Evolutionary conservation across 2,329 filamentous ascomycete species (phyloP).

Genomic region (Alternaria metachromatica): DNA sequence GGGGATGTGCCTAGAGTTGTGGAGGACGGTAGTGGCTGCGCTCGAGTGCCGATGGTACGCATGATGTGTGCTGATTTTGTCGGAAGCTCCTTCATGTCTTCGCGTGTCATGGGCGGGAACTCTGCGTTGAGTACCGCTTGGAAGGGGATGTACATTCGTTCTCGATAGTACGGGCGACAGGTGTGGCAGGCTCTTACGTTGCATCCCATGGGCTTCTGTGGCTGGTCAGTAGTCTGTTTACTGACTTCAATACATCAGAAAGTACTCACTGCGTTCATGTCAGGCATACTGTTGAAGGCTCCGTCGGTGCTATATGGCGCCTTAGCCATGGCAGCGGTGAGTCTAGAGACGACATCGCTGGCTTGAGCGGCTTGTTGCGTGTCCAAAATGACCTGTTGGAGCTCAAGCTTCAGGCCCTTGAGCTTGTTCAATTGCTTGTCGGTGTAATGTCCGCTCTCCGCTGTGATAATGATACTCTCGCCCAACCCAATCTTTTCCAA

Average conservation of each 20-base stretch:
- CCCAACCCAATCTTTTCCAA: conserved; percentile 40
- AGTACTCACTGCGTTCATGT: conserved; percentile 21
- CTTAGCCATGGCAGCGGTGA: conserved; percentile 16
- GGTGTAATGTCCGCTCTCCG: conserved; percentile 45
- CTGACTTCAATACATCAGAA: background rate
- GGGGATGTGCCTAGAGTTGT: conserved; percentile 5
- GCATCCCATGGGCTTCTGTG: conserved; percentile 40
- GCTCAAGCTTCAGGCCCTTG: conserved; percentile 39
- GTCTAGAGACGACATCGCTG: conserved; percentile 23
- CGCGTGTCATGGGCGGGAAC: conserved; percentile 39
- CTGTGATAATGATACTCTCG: conserved; percentile 42
- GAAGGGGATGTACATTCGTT: conserved; percentile 56
- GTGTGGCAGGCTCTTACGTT: conserved; percentile 55
- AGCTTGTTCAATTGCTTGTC: conserved; percentile 39
- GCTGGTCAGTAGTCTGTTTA: conserved; percentile 3
- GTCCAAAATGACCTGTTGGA: conserved; percentile 38
- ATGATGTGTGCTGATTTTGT: conserved; percentile 46
- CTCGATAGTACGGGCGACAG: conserved; percentile 59
- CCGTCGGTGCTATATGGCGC: conserved; percentile 30
- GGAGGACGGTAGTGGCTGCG: background rate
- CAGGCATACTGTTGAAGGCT: conserved; percentile 17
- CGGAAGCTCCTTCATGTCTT: conserved; percentile 43
- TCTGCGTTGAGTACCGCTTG: conserved; percentile 51
- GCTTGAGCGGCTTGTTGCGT: conserved; percentile 24
- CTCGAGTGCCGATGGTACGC: conserved; percentile 39